A percentile compares a stretch with the other conserved stretches of the same genome.
These are phyloP conservation scores for Dictyostelium firmibasis DNA, from an alignment of 78 protist genomes.

Conservation along the genomic window DNA sequence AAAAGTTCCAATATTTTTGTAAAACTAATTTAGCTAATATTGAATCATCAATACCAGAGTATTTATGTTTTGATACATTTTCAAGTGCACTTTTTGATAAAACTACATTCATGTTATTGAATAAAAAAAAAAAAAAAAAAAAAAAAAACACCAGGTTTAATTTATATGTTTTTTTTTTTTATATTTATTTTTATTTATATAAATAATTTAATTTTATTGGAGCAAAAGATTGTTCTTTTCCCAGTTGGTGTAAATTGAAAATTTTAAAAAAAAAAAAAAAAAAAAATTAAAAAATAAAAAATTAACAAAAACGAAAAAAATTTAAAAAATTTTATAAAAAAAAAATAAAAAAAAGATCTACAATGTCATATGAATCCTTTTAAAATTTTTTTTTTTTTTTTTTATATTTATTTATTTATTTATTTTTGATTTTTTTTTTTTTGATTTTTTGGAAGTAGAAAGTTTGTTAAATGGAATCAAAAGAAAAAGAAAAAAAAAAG, in stretches of 20 bases:
- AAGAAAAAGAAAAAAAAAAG: too few relatives aligned
- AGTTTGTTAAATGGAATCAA: too few relatives aligned
- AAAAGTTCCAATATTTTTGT: constrained; percentile 48
- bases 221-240: not conserved
- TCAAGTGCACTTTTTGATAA: constrained; percentile 36
- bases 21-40: constrained; percentile 38
- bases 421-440: too few relatives aligned
- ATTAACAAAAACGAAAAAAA: not conserved
- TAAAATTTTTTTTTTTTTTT: too few relatives aligned
- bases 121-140: not conserved
- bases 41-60: constrained; percentile 64
- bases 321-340: too few relatives aligned
- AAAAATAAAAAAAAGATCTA: not conserved
- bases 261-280: too few relatives aligned
- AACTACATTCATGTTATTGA: not conserved
- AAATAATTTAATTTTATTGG: not conserved
- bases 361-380: not conserved
- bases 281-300: too few relatives aligned
- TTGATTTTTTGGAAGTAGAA: too few relatives aligned
- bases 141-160: not conserved
- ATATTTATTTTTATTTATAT: too few relatives aligned
- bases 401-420: too few relatives aligned
- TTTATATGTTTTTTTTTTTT: too few relatives aligned
- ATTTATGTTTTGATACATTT: constrained; percentile 57
- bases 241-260: not conserved